phyloP scores from a whole-genome alignment of 1,284 basidiomycete species.

The Melampsora occidentalis region DNA sequence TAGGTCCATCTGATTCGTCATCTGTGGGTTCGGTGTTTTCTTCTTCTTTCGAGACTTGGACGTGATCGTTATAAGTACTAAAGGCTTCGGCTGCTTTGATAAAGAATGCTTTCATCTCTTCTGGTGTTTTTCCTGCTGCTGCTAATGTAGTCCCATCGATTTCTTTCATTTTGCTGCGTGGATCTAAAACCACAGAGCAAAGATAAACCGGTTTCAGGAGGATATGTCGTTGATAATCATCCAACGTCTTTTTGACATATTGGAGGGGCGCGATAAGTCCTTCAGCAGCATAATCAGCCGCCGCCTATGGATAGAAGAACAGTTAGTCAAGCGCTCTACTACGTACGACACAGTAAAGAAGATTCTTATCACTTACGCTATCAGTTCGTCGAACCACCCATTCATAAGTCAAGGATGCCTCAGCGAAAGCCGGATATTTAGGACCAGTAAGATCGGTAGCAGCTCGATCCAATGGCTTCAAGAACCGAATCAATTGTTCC shows the following conservation, averaged over 20 bases:
- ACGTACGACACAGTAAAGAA: neutral
- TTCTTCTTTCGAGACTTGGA: neutral
- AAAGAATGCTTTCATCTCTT: neutral
- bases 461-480: neutral
- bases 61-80: neutral
- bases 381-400: too few species aligned
- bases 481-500: neutral
- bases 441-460: too few species aligned
- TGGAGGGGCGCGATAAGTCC: too few species aligned
- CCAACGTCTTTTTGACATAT: too few species aligned
- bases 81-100: neutral
- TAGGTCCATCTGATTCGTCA: neutral
- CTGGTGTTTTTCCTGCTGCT: neutral
- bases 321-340: too few species aligned
- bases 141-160: neutral
- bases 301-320: too few species aligned
- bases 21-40: neutral
- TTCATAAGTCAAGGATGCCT: too few species aligned
- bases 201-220: neutral
- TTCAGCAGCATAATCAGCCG: too few species aligned
- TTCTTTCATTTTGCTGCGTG: neutral
- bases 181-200: slow-evolving; percentile 2
- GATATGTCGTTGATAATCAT: neutral
- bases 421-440: too few species aligned
- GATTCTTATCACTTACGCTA: neutral